Percentiles rank a stretch among this genome's conserved stretches.
phyloP scores from a whole-genome alignment of 257 asterid species.

The Solanum ahanhuiri region DNA sequence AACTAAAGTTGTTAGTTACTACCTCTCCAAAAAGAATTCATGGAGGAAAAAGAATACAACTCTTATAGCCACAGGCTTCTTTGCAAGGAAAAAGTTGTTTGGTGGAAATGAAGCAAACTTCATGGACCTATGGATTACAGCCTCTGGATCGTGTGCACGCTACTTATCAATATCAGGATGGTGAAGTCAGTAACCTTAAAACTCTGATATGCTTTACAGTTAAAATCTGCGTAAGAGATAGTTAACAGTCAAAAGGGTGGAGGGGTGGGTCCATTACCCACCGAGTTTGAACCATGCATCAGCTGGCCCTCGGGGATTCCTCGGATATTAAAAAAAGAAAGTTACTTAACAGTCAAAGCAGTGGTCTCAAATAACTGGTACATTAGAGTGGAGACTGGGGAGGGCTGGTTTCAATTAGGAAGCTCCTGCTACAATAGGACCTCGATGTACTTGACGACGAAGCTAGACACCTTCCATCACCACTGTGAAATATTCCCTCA shows the following conservation, averaged over 20 bases:
- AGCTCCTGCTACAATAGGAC: slow-evolving; percentile 76
- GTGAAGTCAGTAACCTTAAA: not conserved
- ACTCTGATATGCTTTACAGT: not conserved
- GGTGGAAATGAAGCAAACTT: not conserved
- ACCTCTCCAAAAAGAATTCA: not conserved
- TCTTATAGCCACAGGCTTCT: not conserved
- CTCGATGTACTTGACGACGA: slow-evolving; percentile 90
- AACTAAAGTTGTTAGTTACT: not conserved
- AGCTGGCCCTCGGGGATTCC: not conserved
- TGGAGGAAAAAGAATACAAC: not conserved
- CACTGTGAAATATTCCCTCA: slow-evolving; percentile 30
- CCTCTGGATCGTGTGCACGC: not conserved
- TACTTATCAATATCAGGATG: not conserved
- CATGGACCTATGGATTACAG: not conserved
- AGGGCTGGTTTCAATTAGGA: slow-evolving; percentile 59
- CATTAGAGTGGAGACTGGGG: slow-evolving; percentile 54
- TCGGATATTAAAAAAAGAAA: not conserved
- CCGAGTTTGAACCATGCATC: not conserved
- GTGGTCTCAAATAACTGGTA: slow-evolving; percentile 29
- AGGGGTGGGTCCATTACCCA: not conserved
- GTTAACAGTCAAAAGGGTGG: not conserved
- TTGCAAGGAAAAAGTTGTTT: not conserved
- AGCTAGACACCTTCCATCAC: slow-evolving; percentile 61
- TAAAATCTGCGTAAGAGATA: not conserved
- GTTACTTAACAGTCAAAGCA: not conserved